Conservation (phyloP, 495 filamentous ascomycete genomes). For the Aspergillus baeticus region DNA sequence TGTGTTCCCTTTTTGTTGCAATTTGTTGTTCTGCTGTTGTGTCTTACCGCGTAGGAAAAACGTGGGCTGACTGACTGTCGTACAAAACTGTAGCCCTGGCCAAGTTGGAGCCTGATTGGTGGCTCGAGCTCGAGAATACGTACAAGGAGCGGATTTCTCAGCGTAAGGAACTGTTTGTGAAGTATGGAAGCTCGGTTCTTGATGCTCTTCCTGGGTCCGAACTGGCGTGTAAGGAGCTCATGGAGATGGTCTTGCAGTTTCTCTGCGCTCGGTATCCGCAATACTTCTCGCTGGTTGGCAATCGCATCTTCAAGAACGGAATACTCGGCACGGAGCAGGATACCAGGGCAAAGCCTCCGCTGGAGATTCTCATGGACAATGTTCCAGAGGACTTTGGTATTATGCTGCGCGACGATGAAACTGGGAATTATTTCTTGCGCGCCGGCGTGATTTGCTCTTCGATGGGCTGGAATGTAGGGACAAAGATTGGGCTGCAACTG, state of each 20-base stretch:
- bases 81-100: constrained; percentile 60
- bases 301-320: constrained; percentile 64
- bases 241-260: constrained; percentile 87
- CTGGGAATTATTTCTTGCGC: constrained; percentile 73
- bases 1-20: neutral
- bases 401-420: constrained; percentile 68
- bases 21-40: too few relatives aligned
- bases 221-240: constrained; percentile 80
- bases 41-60: neutral
- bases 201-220: constrained; percentile 75
- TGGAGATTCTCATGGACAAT: constrained; percentile 76
- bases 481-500: constrained; percentile 72
- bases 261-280: constrained; percentile 76
- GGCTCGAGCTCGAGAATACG: constrained; percentile 83
- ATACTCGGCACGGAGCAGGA: constrained; percentile 67
- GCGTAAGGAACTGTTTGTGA: constrained; percentile 65
- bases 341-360: constrained; percentile 61
- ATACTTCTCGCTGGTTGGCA: constrained; percentile 66
- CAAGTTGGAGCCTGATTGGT: constrained; percentile 84
- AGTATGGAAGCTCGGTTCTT: constrained; percentile 64
- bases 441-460: constrained; percentile 78
- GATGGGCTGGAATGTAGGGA: constrained; percentile 76
- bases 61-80: neutral
- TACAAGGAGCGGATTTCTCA: constrained; percentile 70
- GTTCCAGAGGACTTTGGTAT: constrained; percentile 88